phyloP scores from a whole-genome alignment of 495 filamentous ascomycete genomes.

The Echria macrotheca region DNA sequence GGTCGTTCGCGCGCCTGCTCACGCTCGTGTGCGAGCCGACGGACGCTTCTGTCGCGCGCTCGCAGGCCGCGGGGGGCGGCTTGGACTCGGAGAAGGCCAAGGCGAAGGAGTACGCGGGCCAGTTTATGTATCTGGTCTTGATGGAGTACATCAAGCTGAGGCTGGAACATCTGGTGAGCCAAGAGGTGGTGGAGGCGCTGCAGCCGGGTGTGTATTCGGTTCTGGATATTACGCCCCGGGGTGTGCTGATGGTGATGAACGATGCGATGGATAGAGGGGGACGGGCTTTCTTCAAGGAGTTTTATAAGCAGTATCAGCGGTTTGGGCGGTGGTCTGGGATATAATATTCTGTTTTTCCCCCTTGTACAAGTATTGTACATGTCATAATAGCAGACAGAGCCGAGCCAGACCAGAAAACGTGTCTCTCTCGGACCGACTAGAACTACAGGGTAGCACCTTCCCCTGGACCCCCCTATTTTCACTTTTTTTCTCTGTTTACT shows the following conservation, averaged over 20 bases:
- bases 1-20: slow-evolving; percentile 63
- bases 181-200: slow-evolving; percentile 61
- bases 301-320: slow-evolving; percentile 64
- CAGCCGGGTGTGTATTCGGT: slow-evolving; percentile 67
- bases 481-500: too few species aligned
- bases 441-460: too few species aligned
- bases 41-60: slow-evolving; percentile 59
- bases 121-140: slow-evolving; percentile 67
- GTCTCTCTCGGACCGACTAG: not conserved
- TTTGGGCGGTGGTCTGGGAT: slow-evolving; percentile 67
- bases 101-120: slow-evolving; percentile 67
- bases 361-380: not conserved
- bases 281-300: slow-evolving; percentile 62
- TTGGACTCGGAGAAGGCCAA: slow-evolving; percentile 73
- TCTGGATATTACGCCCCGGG: slow-evolving; percentile 60
- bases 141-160: slow-evolving; percentile 65
- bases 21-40: slow-evolving; percentile 75
- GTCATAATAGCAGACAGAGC: too few species aligned
- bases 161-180: slow-evolving; percentile 42
- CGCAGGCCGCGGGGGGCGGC: slow-evolving; percentile 12
- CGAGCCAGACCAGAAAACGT: too few species aligned
- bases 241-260: slow-evolving; percentile 60
- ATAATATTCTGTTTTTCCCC: too few species aligned
- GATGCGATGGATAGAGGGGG: slow-evolving; percentile 62
- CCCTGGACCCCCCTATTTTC: not conserved